A percentile compares a stretch with the other conserved stretches of the same genome.
Evolutionary conservation across 2,329 filamentous ascomycete genomes (phyloP).

Genomic region (Botrytis byssoidea): DNA sequence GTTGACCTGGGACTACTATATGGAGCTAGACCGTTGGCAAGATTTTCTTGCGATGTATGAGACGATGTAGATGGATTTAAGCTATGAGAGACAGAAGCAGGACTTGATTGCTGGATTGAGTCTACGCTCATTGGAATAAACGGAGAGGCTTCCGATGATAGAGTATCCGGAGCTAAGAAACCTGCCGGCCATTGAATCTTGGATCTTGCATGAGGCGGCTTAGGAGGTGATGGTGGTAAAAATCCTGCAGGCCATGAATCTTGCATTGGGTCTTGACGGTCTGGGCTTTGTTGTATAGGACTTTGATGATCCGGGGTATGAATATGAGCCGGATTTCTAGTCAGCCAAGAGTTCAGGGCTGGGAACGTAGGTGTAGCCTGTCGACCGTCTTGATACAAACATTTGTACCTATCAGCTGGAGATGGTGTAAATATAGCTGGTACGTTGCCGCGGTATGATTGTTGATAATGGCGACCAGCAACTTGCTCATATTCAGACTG

Average conservation of each 20-base stretch:
- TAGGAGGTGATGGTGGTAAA: neutral
- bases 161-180: neutral
- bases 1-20: neutral
- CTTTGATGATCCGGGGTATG: neutral
- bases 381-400: neutral
- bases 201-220: neutral
- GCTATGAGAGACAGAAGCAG: neutral
- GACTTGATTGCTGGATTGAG: neutral
- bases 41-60: neutral
- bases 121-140: neutral
- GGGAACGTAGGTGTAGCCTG: neutral
- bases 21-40: neutral
- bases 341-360: neutral
- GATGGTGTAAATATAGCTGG: neutral
- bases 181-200: conserved; percentile 13
- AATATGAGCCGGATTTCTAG: neutral
- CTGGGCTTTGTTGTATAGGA: neutral
- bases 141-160: neutral
- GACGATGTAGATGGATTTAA: neutral
- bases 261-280: neutral
- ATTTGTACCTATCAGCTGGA: neutral
- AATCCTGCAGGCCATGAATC: conserved; percentile 18
- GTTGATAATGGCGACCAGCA: neutral
- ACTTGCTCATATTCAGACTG: neutral
- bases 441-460: too few species aligned